Base-by-base conservation (phyloP, 495 filamentous ascomycete genomes). In the Evansstolkia leycettana region DNA sequence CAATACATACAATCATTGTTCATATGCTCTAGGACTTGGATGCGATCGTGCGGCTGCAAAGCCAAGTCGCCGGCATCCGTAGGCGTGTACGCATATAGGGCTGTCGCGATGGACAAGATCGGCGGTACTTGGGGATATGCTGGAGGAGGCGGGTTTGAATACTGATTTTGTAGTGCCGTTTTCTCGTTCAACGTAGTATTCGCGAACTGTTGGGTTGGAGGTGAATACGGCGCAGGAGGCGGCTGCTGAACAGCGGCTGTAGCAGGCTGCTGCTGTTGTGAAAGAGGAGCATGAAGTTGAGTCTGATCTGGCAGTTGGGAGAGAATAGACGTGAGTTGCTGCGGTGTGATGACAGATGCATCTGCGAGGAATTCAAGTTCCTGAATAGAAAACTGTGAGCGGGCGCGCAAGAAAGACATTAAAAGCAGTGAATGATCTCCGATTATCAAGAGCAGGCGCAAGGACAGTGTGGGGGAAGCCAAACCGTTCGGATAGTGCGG, bases 331-430 rank as follows among this genome's bases (percentile, higher is more conserved):
- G 78, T 70, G 43, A 83, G 82, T 48, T 78, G 73, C 31, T 74
- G 57, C 40, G 78, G 71, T 38, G 70, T 75, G 50, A 98, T 79
- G 40, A 84, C 65, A 32, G 75, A 70, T 38, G 78, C 68, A 49
- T 94, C 87, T 40, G 79, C 70, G 36, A 98, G 82, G 42, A 78
- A 80, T 51, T 94, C 88, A 36, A 98, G 84, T 59, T 98, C 90
- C 88, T 94, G 40, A 3, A 45, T 11, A 39, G 29, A 18, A 28
- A 17, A 28, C 19, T 23, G 34, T 41, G 13, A 25, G 33, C 13
- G 32, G 27, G 25, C n/a, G 31, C 38, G 25, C 35, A 36, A 43
- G 33, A 43, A 40, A 31, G 12, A 13, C 16, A 11, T 20, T 6
- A 15, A 26, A 28, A 30, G 9, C 14, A 33, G 17, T 11, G 16